Percentiles rank a stretch among this genome's conserved stretches.
phyloP scores from a whole-genome alignment of 2,329 filamentous ascomycete species.

The Botrytis hyacinthi region DNA sequence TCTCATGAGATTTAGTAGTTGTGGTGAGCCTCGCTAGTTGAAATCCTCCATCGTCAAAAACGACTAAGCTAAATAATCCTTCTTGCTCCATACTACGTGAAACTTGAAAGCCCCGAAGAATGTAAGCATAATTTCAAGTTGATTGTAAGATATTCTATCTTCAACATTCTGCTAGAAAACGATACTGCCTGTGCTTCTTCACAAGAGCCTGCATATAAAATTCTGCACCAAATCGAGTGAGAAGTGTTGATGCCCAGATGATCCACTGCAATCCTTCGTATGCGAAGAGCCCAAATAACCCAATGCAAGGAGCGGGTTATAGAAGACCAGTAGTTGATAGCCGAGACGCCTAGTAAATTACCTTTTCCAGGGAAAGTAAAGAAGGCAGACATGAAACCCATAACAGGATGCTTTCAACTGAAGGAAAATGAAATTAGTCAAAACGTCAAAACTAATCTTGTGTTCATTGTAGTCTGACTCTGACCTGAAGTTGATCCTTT shows the following conservation, averaged over 20 bases:
- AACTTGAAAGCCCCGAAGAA: background rate
- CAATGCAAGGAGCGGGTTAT: background rate
- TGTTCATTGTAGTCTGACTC: background rate
- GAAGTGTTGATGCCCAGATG: background rate
- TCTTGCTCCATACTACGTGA: background rate
- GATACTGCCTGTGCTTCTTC: background rate
- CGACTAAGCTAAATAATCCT: background rate
- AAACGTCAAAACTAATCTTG: background rate
- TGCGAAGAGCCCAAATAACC: background rate
- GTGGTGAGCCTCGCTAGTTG: background rate
- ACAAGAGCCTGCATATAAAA: background rate
- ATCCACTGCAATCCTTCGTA: background rate
- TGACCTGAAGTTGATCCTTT: too few relatives aligned
- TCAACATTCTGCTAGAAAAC: background rate
- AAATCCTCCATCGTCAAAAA: background rate
- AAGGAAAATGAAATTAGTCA: accelerated
- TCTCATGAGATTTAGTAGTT: background rate
- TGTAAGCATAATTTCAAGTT: background rate
- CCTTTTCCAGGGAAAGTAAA: background rate
- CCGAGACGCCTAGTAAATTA: background rate
- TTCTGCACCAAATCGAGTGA: background rate
- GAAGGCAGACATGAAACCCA: background rate
- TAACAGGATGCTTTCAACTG: background rate
- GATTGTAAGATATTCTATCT: background rate
- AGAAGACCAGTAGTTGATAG: background rate